Evolutionary conservation across 495 filamentous ascomycete genomes (phyloP).

Genomic region (Penicillium pulvis): DNA sequence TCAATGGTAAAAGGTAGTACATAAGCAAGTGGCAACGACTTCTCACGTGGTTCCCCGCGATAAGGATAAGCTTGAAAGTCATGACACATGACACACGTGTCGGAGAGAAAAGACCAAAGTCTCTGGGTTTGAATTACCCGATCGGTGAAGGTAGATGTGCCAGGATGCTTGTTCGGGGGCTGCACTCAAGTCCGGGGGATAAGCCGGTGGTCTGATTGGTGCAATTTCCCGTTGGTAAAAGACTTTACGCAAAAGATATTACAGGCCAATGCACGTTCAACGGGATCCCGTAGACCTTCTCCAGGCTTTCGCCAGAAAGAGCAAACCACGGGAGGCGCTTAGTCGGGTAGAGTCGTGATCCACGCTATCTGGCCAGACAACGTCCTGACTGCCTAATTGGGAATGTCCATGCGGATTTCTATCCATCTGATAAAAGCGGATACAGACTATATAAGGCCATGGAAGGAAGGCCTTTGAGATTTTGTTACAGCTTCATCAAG

Average conservation of each 20-base stretch:
- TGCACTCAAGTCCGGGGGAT: not conserved
- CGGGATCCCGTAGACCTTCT: slow-evolving; percentile 13
- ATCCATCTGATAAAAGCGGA: slow-evolving; percentile 20
- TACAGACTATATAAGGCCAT: slow-evolving; percentile 23
- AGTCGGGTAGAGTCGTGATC: slow-evolving; percentile 21
- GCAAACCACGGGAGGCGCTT: slow-evolving; percentile 12
- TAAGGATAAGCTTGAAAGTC: slow-evolving; percentile 16
- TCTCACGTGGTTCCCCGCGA: slow-evolving; percentile 18
- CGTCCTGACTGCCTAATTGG: slow-evolving; percentile 20
- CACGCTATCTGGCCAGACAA: slow-evolving; percentile 10
- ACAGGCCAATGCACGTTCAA: slow-evolving; percentile 5
- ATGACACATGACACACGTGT: not conserved
- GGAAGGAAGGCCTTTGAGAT: not conserved
- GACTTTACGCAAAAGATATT: slow-evolving; percentile 26
- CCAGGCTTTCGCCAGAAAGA: slow-evolving; percentile 25
- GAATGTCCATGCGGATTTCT: slow-evolving; percentile 30
- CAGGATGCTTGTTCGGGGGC: not conserved
- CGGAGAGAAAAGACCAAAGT: slow-evolving; percentile 1
- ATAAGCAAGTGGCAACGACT: not conserved
- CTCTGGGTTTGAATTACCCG: slow-evolving; percentile 20
- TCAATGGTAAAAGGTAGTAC: no score
- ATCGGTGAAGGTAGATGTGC: slow-evolving; percentile 8
- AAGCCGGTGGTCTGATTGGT: slow-evolving; percentile 19
- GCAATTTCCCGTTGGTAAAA: slow-evolving; percentile 4
- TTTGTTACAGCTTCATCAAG: slow-evolving; percentile 18